A percentile compares a stretch with the other conserved stretches of the same genome.
These are phyloP conservation scores for Puccinia novopanici DNA, from an alignment of 1,284 basidiomycete species.

Conservation along the genomic window DNA sequence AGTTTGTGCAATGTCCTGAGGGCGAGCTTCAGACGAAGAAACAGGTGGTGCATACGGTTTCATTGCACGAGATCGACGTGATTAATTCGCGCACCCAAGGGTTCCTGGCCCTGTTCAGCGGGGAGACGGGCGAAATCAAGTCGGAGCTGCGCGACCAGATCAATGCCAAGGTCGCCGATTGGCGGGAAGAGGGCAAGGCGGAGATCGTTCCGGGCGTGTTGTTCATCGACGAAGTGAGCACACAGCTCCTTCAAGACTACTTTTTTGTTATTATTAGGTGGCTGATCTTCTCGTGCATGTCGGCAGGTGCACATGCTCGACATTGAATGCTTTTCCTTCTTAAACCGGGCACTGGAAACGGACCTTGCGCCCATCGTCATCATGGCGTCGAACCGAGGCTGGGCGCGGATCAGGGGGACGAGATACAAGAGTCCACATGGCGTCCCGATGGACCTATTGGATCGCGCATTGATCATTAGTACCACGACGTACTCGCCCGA, in stretches of 20 bases:
- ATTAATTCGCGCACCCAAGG: conserved; percentile 98
- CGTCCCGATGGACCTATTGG: conserved; percentile 88
- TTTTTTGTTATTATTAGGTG: background rate
- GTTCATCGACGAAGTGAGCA: conserved; percentile 58
- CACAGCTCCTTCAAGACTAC: background rate
- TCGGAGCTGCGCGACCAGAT: conserved; percentile 95
- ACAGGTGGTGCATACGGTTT: conserved; percentile 95
- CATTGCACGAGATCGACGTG: conserved; percentile 97
- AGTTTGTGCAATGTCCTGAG: conserved; percentile 95
- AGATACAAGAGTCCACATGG: conserved; percentile 92
- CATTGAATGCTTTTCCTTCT: conserved; percentile 98
- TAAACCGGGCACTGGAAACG: conserved; percentile 91
- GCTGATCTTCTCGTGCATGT: conserved; percentile 29
- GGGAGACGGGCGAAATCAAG: conserved; percentile 98
- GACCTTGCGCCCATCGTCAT: conserved; percentile 93
- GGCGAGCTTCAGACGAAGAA: conserved; percentile 96
- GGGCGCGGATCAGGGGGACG: conserved; percentile 91
- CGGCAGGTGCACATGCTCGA: conserved; percentile 96
- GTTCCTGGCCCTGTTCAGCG: conserved; percentile 67
- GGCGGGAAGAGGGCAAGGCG: conserved; percentile 98
- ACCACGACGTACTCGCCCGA: conserved; percentile 83
- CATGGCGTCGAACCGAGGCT: conserved; percentile 96
- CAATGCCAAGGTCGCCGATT: conserved; percentile 93
- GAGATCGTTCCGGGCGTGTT: conserved; percentile 91
- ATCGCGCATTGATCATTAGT: conserved; percentile 91